Base-by-base conservation (phyloP, 1,139 yeast species). In the Taiozyma onychis region DNA sequence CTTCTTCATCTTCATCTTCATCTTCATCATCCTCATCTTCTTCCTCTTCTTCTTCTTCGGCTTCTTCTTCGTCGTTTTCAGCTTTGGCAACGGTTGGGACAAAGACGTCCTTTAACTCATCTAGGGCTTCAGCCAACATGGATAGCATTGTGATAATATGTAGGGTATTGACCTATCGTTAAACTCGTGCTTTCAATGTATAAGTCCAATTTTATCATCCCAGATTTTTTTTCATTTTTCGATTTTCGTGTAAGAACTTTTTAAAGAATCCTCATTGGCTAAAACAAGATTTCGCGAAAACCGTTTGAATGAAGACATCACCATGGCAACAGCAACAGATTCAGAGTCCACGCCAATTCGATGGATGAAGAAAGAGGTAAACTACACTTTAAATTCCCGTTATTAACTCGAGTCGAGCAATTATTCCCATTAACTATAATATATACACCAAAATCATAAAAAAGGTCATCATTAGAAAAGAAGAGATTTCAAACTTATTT, bases 41-140 rank as follows among this genome's bases (percentile, higher is more conserved):
- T 43, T 61, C 66, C 32, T 55, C 66, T 35, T 58, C 66, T 26
- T 67, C 66, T 61, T 55, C 60, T 39, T 53, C 59, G n/a, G 48
- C 63, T 63, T 64, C 57, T 28, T 51, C 59, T 43, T 57, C 63
- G 32, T 59, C 64, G 51, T 61, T 54, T 68, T 88, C 97, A 66
- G 97, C 97, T 73, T 78, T 82, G 53, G 96, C 96, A 50, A 77
- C 77, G 61, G 88, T 79, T 68, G 97, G 96, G 62, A 83, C 73
- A 58, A 88, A 78, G 59, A 88, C 78, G 70, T 89, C 96, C 73
- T 87, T 85, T 67, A 90, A 75, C 71, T 88, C 96, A 50, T 76
- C 80, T 75, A 69, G 79, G 53, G 68, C 69, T 54, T 69, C 72
- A 57, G 76, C 69, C 57, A 77, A 78, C 66, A 88, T 76, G 62